Conservation (phyloP, 768 basidiomycete genomes). For the Gautieria morchelliformis region DNA sequence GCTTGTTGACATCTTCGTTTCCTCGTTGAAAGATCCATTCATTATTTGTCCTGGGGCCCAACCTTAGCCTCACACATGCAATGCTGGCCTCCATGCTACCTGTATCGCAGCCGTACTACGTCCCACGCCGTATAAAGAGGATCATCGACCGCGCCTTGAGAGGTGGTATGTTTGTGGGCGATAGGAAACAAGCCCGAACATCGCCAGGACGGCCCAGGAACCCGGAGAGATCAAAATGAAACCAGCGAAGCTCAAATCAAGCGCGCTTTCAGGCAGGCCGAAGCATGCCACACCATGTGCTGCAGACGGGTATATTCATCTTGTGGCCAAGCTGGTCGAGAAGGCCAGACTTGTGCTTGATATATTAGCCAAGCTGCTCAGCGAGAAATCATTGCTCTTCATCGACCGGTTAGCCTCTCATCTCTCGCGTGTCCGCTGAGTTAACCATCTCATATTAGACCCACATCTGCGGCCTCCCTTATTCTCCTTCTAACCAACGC, state of each 20-base stretch:
- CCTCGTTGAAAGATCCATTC: conserved; percentile 40
- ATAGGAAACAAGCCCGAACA: conserved; percentile 36
- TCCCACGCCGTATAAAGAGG: conserved; percentile 53
- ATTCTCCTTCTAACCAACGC: conserved; percentile 49
- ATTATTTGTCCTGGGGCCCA: conserved; percentile 51
- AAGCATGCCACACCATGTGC: conserved; percentile 30
- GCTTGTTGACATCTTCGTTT: too few species aligned
- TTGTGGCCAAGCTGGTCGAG: conserved; percentile 39
- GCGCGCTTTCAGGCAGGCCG: conserved; percentile 54
- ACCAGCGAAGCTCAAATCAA: conserved; percentile 31
- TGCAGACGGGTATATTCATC: not conserved
- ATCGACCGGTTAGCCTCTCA: conserved; percentile 33
- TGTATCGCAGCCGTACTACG: conserved; percentile 65
- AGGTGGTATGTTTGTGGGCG: conserved; percentile 57
- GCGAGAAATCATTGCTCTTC: conserved; percentile 41
- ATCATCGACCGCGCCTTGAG: conserved; percentile 48
- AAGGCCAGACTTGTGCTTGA: conserved; percentile 49
- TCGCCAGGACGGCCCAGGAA: conserved; percentile 15
- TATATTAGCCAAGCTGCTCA: conserved; percentile 48
- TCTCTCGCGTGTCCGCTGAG: not conserved
- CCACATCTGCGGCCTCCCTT: conserved; percentile 58
- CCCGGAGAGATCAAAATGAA: conserved; percentile 15
- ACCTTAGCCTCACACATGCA: conserved; percentile 56
- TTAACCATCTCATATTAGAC: conserved; percentile 28
- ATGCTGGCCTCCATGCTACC: conserved; percentile 48